A percentile compares a stretch with the other conserved stretches of the same genome.
Conservation (phyloP, 2,329 filamentous ascomycete species). For the Penicillium sp. region DNA sequence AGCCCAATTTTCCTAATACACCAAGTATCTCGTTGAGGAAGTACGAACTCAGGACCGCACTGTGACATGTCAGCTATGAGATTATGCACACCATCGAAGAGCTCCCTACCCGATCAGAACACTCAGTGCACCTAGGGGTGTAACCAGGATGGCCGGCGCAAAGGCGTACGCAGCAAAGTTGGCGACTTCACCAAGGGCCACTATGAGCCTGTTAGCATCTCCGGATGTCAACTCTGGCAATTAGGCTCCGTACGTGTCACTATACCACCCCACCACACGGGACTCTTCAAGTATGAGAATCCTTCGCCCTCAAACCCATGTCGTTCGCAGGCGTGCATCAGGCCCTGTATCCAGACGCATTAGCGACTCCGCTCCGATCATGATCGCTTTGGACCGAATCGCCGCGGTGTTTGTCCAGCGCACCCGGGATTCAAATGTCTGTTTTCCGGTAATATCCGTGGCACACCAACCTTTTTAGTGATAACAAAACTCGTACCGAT, state of each 20-base stretch:
- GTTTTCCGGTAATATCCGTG: neutral
- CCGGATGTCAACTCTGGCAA: neutral
- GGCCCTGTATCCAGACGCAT: conserved; percentile 57
- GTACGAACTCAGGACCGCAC: conserved; percentile 90
- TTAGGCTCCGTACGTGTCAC: conserved; percentile 67
- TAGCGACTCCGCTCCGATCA: conserved; percentile 14
- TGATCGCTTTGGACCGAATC: neutral
- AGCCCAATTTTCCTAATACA: conserved; percentile 88
- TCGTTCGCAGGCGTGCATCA: conserved; percentile 84
- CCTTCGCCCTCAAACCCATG: conserved; percentile 98
- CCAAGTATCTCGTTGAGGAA: conserved; percentile 89
- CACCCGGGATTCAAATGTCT: neutral
- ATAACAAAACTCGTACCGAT: conserved; percentile 88
- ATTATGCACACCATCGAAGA: neutral
- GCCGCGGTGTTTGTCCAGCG: neutral
- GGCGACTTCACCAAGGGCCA: conserved; percentile 89
- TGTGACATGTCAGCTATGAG: conserved; percentile 32
- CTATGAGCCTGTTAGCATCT: conserved; percentile 49
- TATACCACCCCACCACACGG: conserved; percentile 97
- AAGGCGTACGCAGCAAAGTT: conserved; percentile 99
- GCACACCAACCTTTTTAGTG: conserved; percentile 80
- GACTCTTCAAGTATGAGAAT: conserved; percentile 88
- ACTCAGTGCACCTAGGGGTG: conserved; percentile 86
- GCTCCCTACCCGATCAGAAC: conserved; percentile 74
- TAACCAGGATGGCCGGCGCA: conserved; percentile 96